phyloP scores from a whole-genome alignment of 1,284 basidiomycete species.

The Ceratobasidium sp. region DNA sequence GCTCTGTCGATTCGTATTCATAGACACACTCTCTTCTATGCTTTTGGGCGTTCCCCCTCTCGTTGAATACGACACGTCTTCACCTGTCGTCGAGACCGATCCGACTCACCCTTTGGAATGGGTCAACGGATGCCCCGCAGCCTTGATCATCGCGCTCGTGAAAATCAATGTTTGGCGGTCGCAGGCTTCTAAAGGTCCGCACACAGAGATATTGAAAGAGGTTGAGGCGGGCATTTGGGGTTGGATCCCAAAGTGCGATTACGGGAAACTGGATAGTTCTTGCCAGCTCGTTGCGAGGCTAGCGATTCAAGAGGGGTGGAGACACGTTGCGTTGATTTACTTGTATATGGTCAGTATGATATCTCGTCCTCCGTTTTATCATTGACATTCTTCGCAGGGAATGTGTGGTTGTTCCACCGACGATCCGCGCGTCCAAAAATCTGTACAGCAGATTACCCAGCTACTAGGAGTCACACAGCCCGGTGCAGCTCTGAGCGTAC shows the following conservation, averaged over 20 bases:
- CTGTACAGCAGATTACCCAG: slow-evolving; percentile 4
- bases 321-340: slow-evolving; percentile 9
- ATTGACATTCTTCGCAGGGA: neutral
- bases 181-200: neutral
- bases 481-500: neutral
- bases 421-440: slow-evolving; percentile 14
- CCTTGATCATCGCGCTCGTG: neutral
- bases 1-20: slow-evolving; percentile 26
- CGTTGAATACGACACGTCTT: slow-evolving; percentile 29
- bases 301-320: slow-evolving; percentile 20
- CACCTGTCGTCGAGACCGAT: neutral
- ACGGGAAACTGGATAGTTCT: neutral
- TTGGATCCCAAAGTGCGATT: neutral
- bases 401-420: slow-evolving; percentile 17
- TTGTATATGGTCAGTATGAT: slow-evolving; percentile 25
- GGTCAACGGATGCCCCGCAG: slow-evolving; percentile 9
- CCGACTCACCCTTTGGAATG: slow-evolving; percentile 14
- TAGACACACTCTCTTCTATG: slow-evolving; percentile 22
- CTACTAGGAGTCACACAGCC: neutral
- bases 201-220: neutral
- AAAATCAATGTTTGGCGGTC: slow-evolving; percentile 32
- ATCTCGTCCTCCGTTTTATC: neutral
- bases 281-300: slow-evolving; percentile 1
- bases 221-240: neutral
- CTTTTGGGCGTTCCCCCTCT: slow-evolving; percentile 25